Base-by-base conservation (phyloP, 306 rosid genomes). In the Quercus cerris region DNA sequence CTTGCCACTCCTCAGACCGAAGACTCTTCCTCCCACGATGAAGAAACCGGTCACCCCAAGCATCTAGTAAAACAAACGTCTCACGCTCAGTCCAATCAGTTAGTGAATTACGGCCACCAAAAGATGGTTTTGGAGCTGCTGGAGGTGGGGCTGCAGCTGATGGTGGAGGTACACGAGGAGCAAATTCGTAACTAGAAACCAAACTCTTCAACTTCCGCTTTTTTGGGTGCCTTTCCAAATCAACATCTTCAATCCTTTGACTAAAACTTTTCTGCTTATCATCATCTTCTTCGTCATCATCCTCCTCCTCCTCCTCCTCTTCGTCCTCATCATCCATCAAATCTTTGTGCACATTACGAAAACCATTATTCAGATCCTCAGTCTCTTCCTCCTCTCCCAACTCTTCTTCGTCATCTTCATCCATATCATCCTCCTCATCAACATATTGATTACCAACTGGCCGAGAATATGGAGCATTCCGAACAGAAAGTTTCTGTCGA, bases 1-100 rank as follows among this genome's bases (percentile, higher is more conserved):
- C 91, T 79, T 89, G 92, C 98, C 98, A 94, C 77, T 94, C 98
- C 83, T 94, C 97, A 25, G 89, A 86, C 78, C 97, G 88, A 70
- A 94, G 97, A 70, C 97, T 94, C 89, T 92, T 94, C 87, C 94
- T 94, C 56, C 92, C 94, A 56, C 82, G 92, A 69, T 84, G 97
- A 74, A 94, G 89, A 88, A 94, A 92, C 80, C 87, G 87, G 52
- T 91, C 88, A 27, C 97, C 98, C 97, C 97, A 94, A 52, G 93
- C 92, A 71, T 92, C 97, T 61, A 94, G 89, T 80, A 94, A 91
- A 66, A 88, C 88, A 78, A 91, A 80, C 1, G 98, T 92, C 81
- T 92, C 98, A 0, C 57, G 86, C 84, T 94, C 98, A 7, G 90
- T 91, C 98, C 98, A 92, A 46, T 92, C 97, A 2, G 90, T 88